Base-by-base conservation (phyloP, 257 asterid genomes). In the Solanum peruvianum region DNA sequence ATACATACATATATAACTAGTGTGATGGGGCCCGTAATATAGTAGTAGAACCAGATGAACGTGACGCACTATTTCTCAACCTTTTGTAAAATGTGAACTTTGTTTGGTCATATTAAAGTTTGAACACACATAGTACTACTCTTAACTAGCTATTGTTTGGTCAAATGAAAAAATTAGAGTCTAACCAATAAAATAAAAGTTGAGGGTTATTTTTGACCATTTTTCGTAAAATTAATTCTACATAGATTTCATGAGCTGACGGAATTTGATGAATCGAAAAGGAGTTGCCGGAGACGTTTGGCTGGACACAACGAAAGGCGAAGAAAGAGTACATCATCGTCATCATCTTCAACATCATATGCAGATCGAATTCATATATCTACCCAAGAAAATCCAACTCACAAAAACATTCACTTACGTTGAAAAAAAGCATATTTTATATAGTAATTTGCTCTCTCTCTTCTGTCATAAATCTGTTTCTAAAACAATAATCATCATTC, bases 221-320 rank as follows among this genome's bases (percentile, higher is more conserved):
- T 37, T 37, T 37, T 0, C 0, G 1, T 37, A 62, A 84, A 84
- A 21, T 64, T n/a, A 37, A 11, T 12, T 64, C 2, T 41, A 66
- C 4, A 71, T 82, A 90, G 91, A 56, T 90, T 90, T 86, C 92
- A 90, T 45, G 91, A 90, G 86, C 85, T 90, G 41, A 56, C 85
- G 66, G 90, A 90, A 52, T 90, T 90, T 47, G 92, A 90, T 83
- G 92, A 88, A 58, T 71, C 89, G 1, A 90, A 90, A 67, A 87
- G 92, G 73, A 90, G 92, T 84, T 88, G 92, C 21, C 86, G 92
- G 21, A 88, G 92, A 85, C 91, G 91, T 45, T 85, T 90, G 88
- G 91, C 91, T 1, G 91, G 92, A 42, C 98, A 95, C 89, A 95
- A 95, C 13, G 97, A 92, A 90, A 89, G 98, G 90, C 91, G 98